Conservation (phyloP, 2,329 filamentous ascomycete species). For the Cyclaneusma minus region DNA sequence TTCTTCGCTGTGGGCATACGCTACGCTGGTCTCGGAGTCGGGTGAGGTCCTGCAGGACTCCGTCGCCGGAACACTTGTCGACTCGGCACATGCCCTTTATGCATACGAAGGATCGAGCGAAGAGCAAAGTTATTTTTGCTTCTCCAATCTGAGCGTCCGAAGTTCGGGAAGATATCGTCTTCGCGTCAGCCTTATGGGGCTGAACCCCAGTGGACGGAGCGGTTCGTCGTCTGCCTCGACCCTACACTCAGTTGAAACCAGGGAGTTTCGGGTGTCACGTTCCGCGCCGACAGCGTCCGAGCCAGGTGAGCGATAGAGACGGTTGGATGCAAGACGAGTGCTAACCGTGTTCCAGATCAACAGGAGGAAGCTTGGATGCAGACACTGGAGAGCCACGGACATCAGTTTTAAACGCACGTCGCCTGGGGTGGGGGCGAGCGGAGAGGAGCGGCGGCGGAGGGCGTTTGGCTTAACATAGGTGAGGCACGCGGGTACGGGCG, state of each 20-base stretch:
- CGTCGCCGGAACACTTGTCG: conserved; percentile 12
- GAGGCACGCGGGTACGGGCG: too few relatives aligned
- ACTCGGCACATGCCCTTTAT: conserved; percentile 16
- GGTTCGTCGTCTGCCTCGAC: too few relatives aligned
- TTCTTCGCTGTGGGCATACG: conserved; percentile 13
- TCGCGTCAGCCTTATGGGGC: conserved; percentile 14
- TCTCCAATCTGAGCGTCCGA: conserved; percentile 15
- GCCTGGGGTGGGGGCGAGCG: too few relatives aligned
- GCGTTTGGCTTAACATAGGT: too few relatives aligned
- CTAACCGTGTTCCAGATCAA: too few relatives aligned
- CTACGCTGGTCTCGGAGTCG: conserved; percentile 13
- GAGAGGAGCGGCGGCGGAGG: too few relatives aligned
- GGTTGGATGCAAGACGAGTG: too few relatives aligned
- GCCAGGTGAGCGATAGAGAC: background rate
- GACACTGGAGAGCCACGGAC: too few relatives aligned
- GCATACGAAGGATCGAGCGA: conserved; percentile 10
- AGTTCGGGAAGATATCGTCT: conserved; percentile 14
- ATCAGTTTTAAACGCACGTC: too few relatives aligned
- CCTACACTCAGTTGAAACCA: too few relatives aligned
- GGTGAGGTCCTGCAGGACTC: conserved; percentile 13
- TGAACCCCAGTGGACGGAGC: background rate
- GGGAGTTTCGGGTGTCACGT: background rate
- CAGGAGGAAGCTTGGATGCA: conserved; percentile 1
- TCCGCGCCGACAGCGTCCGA: background rate
- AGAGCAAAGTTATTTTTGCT: conserved; percentile 19